Conservation (phyloP, 495 filamentous ascomycete species). For the Penicillium subrubescens region DNA sequence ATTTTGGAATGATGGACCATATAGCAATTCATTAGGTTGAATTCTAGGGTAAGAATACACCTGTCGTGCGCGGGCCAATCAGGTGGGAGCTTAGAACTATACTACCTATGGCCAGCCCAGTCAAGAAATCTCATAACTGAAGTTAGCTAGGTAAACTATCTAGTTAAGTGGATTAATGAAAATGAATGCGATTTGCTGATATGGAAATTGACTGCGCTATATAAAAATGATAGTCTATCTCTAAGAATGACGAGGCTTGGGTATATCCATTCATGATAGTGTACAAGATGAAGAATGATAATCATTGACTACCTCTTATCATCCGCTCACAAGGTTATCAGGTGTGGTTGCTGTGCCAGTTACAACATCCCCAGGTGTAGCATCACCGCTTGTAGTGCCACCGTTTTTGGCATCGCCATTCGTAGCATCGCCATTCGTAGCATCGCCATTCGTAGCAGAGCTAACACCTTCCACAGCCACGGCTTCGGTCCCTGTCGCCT, state of each 20-base stretch:
- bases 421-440: no score
- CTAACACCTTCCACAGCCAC: conserved; percentile 14
- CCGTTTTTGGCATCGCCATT: conserved; percentile 13
- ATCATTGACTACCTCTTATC: background rate
- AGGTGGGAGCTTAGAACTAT: no score
- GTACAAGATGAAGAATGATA: background rate
- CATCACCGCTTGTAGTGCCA: background rate
- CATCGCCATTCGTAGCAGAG: background rate
- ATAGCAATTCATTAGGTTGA: background rate
- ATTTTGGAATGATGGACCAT: no score
- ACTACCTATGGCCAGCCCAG: background rate
- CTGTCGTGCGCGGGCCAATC: no score
- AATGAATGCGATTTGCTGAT: background rate
- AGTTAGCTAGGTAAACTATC: background rate
- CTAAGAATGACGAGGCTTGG: background rate
- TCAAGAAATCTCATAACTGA: background rate
- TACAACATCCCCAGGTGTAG: conserved; percentile 12
- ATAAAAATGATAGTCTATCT: conserved; percentile 8
- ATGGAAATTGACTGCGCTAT: conserved; percentile 10
- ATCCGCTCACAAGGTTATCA: conserved; percentile 42
- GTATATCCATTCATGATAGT: background rate
- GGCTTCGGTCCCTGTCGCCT: conserved; percentile 14
- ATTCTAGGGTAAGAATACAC: background rate
- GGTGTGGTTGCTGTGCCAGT: conserved; percentile 27
- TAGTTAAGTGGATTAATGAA: background rate